Evolutionary conservation across 2,329 filamentous ascomycete genomes (phyloP).

Genomic region (Phaeophleospora eucalypticola): DNA sequence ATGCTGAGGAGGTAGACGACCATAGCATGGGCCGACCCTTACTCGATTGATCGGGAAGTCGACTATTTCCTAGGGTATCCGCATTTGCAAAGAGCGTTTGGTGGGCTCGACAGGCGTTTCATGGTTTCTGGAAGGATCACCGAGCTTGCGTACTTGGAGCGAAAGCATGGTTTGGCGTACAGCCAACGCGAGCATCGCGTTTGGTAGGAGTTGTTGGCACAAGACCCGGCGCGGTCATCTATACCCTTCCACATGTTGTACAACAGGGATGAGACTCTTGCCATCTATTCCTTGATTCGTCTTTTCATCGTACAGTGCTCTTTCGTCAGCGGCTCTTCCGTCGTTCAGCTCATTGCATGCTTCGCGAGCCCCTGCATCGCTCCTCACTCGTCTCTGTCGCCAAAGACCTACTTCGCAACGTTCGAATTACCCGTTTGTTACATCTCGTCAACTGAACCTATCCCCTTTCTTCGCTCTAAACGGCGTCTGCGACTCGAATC

Average conservation of each 20-base stretch:
- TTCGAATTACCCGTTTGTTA: no score
- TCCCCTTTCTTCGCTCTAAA: constrained; percentile 80
- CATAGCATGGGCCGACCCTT: neutral
- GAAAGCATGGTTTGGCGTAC: no score
- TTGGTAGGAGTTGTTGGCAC: no score
- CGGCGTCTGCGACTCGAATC: constrained; percentile 77
- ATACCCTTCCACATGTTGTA: constrained; percentile 4
- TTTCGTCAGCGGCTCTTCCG: no score
- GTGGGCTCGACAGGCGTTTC: neutral
- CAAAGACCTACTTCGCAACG: no score
- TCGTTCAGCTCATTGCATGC: no score
- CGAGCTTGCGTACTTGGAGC: no score
- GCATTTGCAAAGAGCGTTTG: neutral
- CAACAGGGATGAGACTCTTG: neutral
- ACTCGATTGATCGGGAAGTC: neutral
- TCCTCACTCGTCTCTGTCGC: no score
- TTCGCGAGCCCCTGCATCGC: no score
- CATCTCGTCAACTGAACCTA: constrained; percentile 59
- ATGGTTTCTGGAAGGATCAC: neutral
- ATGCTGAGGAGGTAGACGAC: constrained; percentile 13
- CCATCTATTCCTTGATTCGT: neutral
- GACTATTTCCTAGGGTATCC: neutral
- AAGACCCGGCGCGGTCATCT: constrained; percentile 3
- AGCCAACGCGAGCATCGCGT: no score
- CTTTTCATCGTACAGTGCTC: no score